Base-by-base conservation (phyloP, 306 rosid species). In the Inga laurina region DNA sequence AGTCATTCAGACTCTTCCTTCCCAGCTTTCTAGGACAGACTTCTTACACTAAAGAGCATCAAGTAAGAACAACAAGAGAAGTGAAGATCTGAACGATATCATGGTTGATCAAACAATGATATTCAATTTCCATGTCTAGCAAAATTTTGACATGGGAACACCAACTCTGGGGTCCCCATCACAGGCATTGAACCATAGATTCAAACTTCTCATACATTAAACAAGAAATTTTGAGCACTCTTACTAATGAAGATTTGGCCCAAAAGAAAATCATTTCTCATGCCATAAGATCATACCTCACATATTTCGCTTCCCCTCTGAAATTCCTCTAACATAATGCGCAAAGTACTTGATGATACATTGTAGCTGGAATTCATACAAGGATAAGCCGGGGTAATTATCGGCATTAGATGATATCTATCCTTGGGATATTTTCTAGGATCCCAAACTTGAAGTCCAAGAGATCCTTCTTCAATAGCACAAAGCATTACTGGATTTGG, bases 401-500 rank as follows among this genome's bases (percentile, higher is more conserved):
- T 96, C 76, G 99, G 99, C 99, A 96, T 96, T 82, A 89, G 87
- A 85, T 96, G 99, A 82, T 1, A 94, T 82, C 88, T 84, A 76
- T 96, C 99, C 85, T 84, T 92, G 0, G 94, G 97, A 86, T 96
- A 87, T 86, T 93, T 91, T 88, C 99, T 92, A 70, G 99, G 99
- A 92, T 96, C 97, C 99, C 99, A 96, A 83, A 96, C 83, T 72
- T 75, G 90, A 87, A 96, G 94, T 76, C 98, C 97, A 86, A 96
- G 97, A 75, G 97, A 92, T 81, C 98, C 94, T 84, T 96, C 97
- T 92, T 92, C 97, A 37, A 89, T 96, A 52, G 87, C 83, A 82
- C 98, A 94, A 27, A 96, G 99, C 99, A 96, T 91, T 52, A 96
- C 97, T 18, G 98, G 99, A 83, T 96, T 96, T 82, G 99, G 99